Base-by-base conservation (phyloP, 2,329 filamentous ascomycete genomes). In the Fusarium sp. region DNA sequence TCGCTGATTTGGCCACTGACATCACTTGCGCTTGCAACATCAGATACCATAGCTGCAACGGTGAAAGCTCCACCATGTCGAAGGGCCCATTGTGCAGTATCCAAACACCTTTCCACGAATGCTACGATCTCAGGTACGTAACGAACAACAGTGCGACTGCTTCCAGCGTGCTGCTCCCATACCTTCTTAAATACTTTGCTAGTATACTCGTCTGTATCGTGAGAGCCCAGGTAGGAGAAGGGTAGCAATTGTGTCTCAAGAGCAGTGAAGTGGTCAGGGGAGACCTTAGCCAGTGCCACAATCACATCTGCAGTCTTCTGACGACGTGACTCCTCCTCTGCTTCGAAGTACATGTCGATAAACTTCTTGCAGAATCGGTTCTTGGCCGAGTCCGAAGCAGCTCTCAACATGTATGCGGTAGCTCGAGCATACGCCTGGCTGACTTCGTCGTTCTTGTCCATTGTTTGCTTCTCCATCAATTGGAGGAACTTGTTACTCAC, bases 371-470 rank as follows among this genome's bases (percentile, higher is more conserved):
- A 86, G 69, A 91, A 90, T 10, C 83, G 81, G 42, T 86, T 80
- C 52, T 87, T 86, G 16, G 84, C 80, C 15, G 85, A 81, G 18
- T 88, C 82, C 15, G 85, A 84, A 1, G 85, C 87, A 4, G 87
- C 83, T 35, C 90, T 90, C 74, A 96, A 87, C 61, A 98, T 86
- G 79, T 98, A 98, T 0, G 95, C 96, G 27, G 94, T 89, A 7
- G 95, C 91, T 59, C 91, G 91, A 25, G 95, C 95, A 79, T 98
- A 99, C 5, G 93, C 93, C 69, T 93, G 92, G 78, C 93, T 95
- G 63, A 98, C 95, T 23, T 97, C 96, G 75, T 98, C 94, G 78
- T 99, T 99, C 71, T 93, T 92, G 80, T 99, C 96, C 55, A 97
- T 87, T 3, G 95, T 89, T 64, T 95, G 90, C 80, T 94, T 95